Evolutionary conservation across 495 filamentous ascomycete species (phyloP).

Genomic region (Achaetomiella virescens): DNA sequence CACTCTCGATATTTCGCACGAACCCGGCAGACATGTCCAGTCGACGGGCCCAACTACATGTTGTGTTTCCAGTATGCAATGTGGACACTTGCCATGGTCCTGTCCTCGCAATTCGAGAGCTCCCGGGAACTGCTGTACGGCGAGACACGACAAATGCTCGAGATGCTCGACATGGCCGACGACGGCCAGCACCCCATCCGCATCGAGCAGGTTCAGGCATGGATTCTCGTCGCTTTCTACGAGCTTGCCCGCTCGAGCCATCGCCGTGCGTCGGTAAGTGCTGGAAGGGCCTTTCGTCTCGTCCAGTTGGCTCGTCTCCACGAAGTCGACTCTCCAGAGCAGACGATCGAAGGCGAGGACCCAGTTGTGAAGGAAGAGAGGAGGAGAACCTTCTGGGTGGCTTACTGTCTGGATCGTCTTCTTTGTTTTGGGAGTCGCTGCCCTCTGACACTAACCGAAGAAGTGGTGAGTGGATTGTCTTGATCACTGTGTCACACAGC

Average conservation of each 20-base stretch:
- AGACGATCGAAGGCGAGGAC: constrained; percentile 18
- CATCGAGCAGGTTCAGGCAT: constrained; percentile 48
- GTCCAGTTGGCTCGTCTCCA: constrained; percentile 46
- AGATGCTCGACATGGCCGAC: constrained; percentile 28
- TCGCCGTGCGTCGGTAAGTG: constrained; percentile 48
- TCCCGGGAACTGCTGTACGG: constrained; percentile 42
- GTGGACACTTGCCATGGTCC: constrained; percentile 48
- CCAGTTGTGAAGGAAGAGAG: constrained; percentile 40
- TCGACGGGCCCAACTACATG: constrained; percentile 26
- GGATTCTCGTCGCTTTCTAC: constrained; percentile 49
- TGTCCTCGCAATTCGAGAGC: constrained; percentile 48
- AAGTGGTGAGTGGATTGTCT: constrained; percentile 37
- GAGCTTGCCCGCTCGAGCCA: constrained; percentile 45
- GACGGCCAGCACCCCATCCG: constrained; percentile 20
- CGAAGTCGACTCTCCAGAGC: constrained; percentile 40
- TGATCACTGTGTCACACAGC: not conserved
- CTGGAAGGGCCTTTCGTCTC: constrained; percentile 48
- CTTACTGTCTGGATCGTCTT: constrained; percentile 49
- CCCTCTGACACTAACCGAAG: constrained; percentile 47
- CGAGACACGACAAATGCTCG: constrained; percentile 45
- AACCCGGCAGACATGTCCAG: constrained; percentile 9
- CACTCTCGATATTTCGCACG: constrained; percentile 29
- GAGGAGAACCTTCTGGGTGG: constrained; percentile 51
- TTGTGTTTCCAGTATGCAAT: constrained; percentile 49
- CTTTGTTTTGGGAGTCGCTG: constrained; percentile 42